These are phyloP conservation scores for Fusarium sp. DNA, from an alignment of 2,329 filamentous ascomycete species.

Conservation along the genomic window DNA sequence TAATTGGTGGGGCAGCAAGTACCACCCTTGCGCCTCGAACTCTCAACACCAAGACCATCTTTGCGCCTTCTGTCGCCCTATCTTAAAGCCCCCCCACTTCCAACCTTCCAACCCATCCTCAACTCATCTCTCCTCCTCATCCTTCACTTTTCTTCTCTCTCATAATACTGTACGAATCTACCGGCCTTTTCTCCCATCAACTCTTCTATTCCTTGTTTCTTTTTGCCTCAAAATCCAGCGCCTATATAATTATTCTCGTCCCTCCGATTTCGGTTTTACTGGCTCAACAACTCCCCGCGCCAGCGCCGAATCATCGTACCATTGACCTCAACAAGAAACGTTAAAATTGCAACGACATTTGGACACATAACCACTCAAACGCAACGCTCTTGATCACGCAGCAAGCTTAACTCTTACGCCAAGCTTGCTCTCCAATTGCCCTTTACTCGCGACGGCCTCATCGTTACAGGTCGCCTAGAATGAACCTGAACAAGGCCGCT, in stretches of 20 bases:
- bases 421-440: background rate
- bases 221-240: background rate
- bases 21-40: constrained; percentile 18
- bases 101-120: constrained; percentile 26
- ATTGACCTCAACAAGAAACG: constrained; percentile 35
- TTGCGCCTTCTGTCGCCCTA: constrained; percentile 18
- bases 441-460: constrained; percentile 30
- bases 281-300: constrained; percentile 37
- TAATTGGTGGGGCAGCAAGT: background rate
- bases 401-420: background rate
- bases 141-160: constrained; percentile 9
- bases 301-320: constrained; percentile 19
- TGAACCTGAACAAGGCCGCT: constrained; percentile 82
- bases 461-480: constrained; percentile 49
- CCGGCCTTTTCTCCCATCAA: background rate
- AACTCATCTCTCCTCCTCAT: constrained; percentile 8
- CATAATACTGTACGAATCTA: constrained; percentile 12
- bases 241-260: background rate
- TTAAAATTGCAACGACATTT: constrained; percentile 15
- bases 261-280: background rate
- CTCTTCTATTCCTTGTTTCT: background rate
- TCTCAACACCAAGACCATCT: constrained; percentile 38
- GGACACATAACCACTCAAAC: background rate
- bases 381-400: background rate
- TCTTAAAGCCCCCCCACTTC: constrained; percentile 33